Evolutionary conservation across 306 rosid species (phyloP).

Genomic region (Echinosophora koreensis): DNA sequence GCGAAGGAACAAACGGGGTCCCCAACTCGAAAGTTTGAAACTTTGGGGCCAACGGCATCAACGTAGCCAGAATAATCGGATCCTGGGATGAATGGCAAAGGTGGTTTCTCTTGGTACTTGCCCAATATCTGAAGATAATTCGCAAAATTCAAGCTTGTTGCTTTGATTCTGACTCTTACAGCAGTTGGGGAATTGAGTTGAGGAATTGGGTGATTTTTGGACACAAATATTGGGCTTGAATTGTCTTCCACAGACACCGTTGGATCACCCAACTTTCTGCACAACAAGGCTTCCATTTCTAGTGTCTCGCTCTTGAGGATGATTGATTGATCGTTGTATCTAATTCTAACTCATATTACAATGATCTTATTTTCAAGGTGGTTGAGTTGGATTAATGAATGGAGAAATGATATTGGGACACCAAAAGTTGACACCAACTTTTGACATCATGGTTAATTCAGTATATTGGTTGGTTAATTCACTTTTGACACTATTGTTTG

Average conservation of each 20-base stretch:
- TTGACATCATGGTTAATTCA: too few species aligned
- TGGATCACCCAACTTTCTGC: conserved; percentile 91
- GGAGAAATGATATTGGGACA: too few species aligned
- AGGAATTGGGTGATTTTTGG: conserved; percentile 69
- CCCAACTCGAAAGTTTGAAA: conserved; percentile 67
- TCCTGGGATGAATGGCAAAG: conserved; percentile 85
- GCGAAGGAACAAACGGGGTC: conserved; percentile 81
- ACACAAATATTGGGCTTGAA: conserved; percentile 59
- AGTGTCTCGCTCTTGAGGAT: background rate
- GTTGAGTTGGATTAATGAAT: too few species aligned
- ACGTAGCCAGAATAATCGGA: conserved; percentile 89
- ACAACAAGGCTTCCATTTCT: conserved; percentile 84
- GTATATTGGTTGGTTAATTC: too few species aligned
- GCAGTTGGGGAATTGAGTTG: conserved; percentile 66
- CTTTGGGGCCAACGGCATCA: conserved; percentile 78
- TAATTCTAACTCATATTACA: too few species aligned
- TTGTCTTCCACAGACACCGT: conserved; percentile 44
- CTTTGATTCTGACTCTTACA: conserved; percentile 82
- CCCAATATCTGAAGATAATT: conserved; percentile 87
- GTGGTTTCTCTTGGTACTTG: conserved; percentile 75
- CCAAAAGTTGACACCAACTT: too few species aligned
- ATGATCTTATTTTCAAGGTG: too few species aligned
- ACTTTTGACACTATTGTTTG: too few species aligned
- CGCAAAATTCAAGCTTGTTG: conserved; percentile 93
- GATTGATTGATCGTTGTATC: too few species aligned